Base-by-base conservation (phyloP, 306 rosid species). In the Acacia crassicarpa region DNA sequence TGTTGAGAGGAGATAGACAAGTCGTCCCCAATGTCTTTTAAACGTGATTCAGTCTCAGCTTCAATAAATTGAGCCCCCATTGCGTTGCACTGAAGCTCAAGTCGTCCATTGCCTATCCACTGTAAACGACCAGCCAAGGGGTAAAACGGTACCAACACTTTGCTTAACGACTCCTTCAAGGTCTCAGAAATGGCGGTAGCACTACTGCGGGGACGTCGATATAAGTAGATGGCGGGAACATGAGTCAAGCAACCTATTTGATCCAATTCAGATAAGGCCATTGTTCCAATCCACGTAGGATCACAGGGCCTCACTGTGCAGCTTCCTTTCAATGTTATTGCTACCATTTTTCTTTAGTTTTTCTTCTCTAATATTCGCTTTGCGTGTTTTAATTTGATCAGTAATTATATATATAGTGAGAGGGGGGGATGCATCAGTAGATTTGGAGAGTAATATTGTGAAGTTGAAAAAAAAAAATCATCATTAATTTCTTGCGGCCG, bases 121-220 rank as follows among this genome's bases (percentile, higher is more conserved):
- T 35, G 80, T 19, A 93, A 80, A 43, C 93, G 94, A 67, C 93
- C 94, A 0, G 94, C 93, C 0, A 91, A 51, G 2, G 94, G 93
- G 38, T 93, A 90, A 87, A 89, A 93, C 54, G 89, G 84, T 62
- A 89, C 92, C 3, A 93, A 67, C 11, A 84, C 89, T 27, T 73
- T 35, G 78, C 89, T 65, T 15, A 93, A 23, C 0, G 98, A 91
- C 65, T 67, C 82, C 61, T 58, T 90, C 40, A 88, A 84, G 22
- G 87, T 83, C 48, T 82, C 59, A 48, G 86, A n/a, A 14, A 90
- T 81, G 14, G 58, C 23, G 63, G 63, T 5, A 22, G 12, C 2
- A 20, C 54, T 40, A 1, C n/a, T 3, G 10, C 63, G 20, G n/a
- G 87, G 48, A 16, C 80, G 61, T 0, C 53, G 81, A 78, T 91